Conservation (phyloP, 106 monocot genomes). For the Alisma plantagoaquatica region DNA sequence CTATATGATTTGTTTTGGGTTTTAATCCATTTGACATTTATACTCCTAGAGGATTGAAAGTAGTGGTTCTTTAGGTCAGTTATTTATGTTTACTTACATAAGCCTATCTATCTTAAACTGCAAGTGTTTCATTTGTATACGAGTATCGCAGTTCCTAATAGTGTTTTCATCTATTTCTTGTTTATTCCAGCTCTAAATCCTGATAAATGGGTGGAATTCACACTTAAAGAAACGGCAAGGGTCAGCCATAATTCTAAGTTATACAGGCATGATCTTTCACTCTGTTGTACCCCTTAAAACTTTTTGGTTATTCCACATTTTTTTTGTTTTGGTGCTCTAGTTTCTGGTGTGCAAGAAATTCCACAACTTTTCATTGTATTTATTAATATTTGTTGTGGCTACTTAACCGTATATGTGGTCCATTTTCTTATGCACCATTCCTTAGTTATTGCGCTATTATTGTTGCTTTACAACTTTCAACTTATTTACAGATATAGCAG, state of each 20-base stretch:
- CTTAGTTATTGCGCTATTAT: too few species aligned
- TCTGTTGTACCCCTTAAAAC: background rate
- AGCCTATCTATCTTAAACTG: background rate
- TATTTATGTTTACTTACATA: too few species aligned
- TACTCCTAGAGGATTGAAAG: too few species aligned
- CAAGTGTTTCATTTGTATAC: background rate
- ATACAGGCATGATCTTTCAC: constrained; percentile 53
- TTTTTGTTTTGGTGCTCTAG: background rate
- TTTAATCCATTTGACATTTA: too few species aligned
- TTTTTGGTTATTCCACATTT: background rate
- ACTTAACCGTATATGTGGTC: too few species aligned
- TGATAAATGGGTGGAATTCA: constrained; percentile 89
- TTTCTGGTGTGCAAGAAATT: too few species aligned
- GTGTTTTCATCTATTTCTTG: background rate
- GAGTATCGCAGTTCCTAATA: background rate
- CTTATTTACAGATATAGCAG: too few species aligned
- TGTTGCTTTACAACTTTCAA: too few species aligned
- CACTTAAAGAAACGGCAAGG: constrained; percentile 75
- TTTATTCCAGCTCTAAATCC: constrained; percentile 32
- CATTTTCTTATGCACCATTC: too few species aligned
- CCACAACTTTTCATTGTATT: too few species aligned
- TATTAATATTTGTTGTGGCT: too few species aligned
- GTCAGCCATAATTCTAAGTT: constrained; percentile 75
- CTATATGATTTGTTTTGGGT: background rate
- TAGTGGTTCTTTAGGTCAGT: too few species aligned